Percentiles rank a stretch among this genome's conserved stretches.
phyloP scores from a whole-genome alignment of 2,329 filamentous ascomycete species.

The Cyphellophora attinorum region DNA sequence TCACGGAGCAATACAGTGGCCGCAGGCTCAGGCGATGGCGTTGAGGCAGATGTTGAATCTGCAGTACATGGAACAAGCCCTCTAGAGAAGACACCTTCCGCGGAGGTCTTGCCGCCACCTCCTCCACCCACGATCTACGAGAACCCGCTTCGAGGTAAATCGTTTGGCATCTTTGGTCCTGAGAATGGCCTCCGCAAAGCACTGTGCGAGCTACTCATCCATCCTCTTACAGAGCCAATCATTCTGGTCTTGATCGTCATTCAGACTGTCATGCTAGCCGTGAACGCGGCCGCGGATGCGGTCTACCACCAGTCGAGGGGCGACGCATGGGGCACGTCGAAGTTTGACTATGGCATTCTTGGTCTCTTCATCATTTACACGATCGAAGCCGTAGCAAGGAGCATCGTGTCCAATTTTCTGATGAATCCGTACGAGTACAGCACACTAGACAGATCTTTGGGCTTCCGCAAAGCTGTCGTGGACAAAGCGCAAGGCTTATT shows the following conservation, averaged over 20 bases:
- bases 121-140: slow-evolving; percentile 8
- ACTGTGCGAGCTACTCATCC: slow-evolving; percentile 75
- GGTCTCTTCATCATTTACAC: slow-evolving; percentile 84
- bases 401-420: slow-evolving; percentile 88
- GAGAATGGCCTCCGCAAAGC: slow-evolving; percentile 63
- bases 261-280: slow-evolving; percentile 76
- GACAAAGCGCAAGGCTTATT: slow-evolving; percentile 73
- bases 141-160: slow-evolving; percentile 81
- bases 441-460: slow-evolving; percentile 70
- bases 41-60: slow-evolving; percentile 3
- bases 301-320: slow-evolving; percentile 56
- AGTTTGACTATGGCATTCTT: slow-evolving; percentile 71
- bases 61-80: slow-evolving; percentile 18
- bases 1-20: slow-evolving; percentile 3
- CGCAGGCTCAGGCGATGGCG: neutral
- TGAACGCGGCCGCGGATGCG: slow-evolving; percentile 62
- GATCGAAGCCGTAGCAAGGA: slow-evolving; percentile 68
- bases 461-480: slow-evolving; percentile 62
- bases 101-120: slow-evolving; percentile 8
- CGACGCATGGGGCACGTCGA: slow-evolving; percentile 52
- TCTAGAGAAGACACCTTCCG: slow-evolving; percentile 27
- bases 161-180: slow-evolving; percentile 73
- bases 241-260: slow-evolving; percentile 81
- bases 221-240: slow-evolving; percentile 75
- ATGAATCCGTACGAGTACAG: slow-evolving; percentile 88